These are phyloP conservation scores for Austroboletus festivus DNA, from an alignment of 768 basidiomycete genomes.

Conservation along the genomic window DNA sequence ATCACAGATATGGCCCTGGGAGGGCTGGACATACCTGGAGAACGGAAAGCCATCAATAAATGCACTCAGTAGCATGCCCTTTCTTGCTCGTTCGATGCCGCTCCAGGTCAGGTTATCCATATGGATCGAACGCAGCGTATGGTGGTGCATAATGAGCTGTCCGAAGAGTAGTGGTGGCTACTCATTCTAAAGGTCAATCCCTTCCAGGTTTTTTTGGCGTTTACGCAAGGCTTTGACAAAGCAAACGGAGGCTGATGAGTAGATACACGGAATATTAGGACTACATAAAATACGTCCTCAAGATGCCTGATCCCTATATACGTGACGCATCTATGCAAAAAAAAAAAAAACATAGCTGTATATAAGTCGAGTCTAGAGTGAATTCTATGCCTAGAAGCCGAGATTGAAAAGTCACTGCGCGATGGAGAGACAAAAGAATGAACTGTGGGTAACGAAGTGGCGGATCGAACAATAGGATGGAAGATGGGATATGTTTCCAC, in stretches of 20 bases:
- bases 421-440: constrained; percentile 4
- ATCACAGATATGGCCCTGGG: too few species aligned
- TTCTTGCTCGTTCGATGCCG: constrained; percentile 21
- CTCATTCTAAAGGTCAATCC: neutral
- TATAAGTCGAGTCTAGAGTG: constrained; percentile 18
- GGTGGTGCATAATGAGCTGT: constrained; percentile 12
- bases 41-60: constrained; percentile 32
- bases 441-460: constrained; percentile 1
- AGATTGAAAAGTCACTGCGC: constrained; percentile 6
- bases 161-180: neutral
- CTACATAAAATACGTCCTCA: constrained; percentile 35
- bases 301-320: constrained; percentile 34
- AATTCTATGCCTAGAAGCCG: constrained; percentile 21
- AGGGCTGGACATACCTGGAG: constrained; percentile 29
- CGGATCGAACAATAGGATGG: constrained; percentile 19
- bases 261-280: constrained; percentile 32
- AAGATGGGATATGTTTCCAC: constrained; percentile 22
- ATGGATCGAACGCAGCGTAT: constrained; percentile 13
- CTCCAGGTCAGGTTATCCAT: constrained; percentile 24
- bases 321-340: constrained; percentile 28
- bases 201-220: constrained; percentile 4
- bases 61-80: constrained; percentile 15
- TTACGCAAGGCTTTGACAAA: constrained; percentile 17
- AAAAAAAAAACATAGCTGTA: constrained; percentile 12
- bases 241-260: constrained; percentile 9